Conservation (phyloP, 139 green algal genomes). For the Tetraselmis chui region DNA sequence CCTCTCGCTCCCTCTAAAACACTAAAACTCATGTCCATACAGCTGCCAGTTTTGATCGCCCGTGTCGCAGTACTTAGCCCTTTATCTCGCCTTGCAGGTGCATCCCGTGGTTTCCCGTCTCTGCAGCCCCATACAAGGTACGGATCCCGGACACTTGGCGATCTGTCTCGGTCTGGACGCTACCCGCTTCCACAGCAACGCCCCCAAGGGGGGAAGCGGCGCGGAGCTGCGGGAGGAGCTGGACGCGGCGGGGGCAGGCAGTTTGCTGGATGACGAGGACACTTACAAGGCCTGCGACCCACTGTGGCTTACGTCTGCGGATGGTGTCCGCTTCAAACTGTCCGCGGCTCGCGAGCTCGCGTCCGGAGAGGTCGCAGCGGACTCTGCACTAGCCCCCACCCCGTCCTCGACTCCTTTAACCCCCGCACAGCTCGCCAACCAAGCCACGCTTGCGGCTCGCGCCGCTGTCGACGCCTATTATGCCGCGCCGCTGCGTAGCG, state of each 20-base stretch:
- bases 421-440: conserved; percentile 64
- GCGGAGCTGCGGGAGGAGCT: conserved; percentile 34
- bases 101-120: conserved; percentile 90
- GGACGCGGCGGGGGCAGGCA: conserved; percentile 28
- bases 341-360: neutral
- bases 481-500: conserved; percentile 46
- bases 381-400: neutral
- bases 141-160: conserved; percentile 75
- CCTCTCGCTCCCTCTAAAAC: too few relatives aligned
- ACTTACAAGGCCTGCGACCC: conserved; percentile 39
- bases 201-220: conserved; percentile 13
- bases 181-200: conserved; percentile 42
- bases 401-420: conserved; percentile 13
- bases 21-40: too few relatives aligned
- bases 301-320: conserved; percentile 10
- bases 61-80: too few relatives aligned
- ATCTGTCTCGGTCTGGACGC: conserved; percentile 91
- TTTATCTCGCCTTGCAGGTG: conserved; percentile 55
- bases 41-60: too few relatives aligned
- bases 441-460: conserved; percentile 39
- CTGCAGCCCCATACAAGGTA: conserved; percentile 85
- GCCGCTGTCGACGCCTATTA: conserved; percentile 51
- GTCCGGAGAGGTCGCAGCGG: neutral
- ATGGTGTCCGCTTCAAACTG: conserved; percentile 24
- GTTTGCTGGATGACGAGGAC: conserved; percentile 59